These are phyloP conservation scores for Hypoxylon sp. DNA, from an alignment of 2,329 filamentous ascomycete genomes.

Conservation along the genomic window DNA sequence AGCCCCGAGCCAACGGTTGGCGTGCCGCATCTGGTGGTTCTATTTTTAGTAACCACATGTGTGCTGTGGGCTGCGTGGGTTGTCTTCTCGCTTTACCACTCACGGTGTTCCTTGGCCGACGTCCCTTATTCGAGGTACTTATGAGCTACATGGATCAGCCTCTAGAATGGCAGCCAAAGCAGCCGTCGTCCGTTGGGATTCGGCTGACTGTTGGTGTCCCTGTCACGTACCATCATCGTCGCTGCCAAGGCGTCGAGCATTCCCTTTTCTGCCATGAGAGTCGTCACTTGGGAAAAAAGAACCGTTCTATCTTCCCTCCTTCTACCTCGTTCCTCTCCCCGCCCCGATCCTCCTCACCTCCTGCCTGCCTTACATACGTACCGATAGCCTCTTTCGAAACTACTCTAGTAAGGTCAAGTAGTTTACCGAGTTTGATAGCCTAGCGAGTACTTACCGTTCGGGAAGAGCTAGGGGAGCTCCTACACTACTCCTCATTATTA, in stretches of 20 bases:
- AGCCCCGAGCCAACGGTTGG: constrained; percentile 38
- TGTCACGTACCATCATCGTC: constrained; percentile 45
- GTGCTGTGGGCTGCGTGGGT: constrained; percentile 23
- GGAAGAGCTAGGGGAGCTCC: constrained; percentile 20
- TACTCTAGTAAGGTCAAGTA: constrained; percentile 27
- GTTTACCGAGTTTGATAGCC: constrained; percentile 30
- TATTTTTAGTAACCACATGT: constrained; percentile 43
- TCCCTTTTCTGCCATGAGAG: constrained; percentile 48
- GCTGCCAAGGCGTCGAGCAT: constrained; percentile 50
- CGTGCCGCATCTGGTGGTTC: constrained; percentile 21
- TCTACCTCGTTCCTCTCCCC: constrained; percentile 44
- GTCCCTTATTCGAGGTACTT: constrained; percentile 39
- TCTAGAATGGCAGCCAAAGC: constrained; percentile 25
- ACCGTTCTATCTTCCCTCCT: constrained; percentile 36
- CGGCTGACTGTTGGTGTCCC: constrained; percentile 38
- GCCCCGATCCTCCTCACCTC: constrained; percentile 38
- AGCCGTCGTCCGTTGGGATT: constrained; percentile 24
- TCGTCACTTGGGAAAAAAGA: constrained; percentile 46
- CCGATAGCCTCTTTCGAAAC: constrained; percentile 29
- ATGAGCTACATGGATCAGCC: constrained; percentile 43
- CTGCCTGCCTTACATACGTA: constrained; percentile 35
- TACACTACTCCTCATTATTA: constrained; percentile 13
- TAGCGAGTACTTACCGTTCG: constrained; percentile 18
- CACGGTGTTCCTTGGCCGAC: constrained; percentile 28
- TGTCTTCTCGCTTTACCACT: constrained; percentile 19